Evolutionary conservation across 1,284 basidiomycete species (phyloP), one percentile per base, ranked within the genome.

Genomic region (Trichosporon ovoides): DNA sequence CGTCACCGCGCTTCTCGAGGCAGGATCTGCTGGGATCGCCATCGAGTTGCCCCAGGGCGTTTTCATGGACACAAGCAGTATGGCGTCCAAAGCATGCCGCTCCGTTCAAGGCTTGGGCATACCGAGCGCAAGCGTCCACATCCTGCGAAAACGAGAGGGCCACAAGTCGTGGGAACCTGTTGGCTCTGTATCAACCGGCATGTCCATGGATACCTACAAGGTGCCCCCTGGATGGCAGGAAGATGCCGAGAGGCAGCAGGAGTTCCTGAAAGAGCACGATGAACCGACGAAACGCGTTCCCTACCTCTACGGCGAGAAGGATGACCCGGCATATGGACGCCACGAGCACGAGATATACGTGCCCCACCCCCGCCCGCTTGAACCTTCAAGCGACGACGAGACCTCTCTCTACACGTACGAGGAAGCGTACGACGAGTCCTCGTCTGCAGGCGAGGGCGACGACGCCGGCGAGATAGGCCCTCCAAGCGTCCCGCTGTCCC

Each of bases 211-310:
- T 66, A 78, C 86, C 2, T 92, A 90, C 71, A 80, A 80, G 38
- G 81, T 85, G 3, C 85, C 87, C 3, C 65, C 72, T 28, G 84
- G 83, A 0, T 88, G 85, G 84, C 76, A 77, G 59, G 75, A 80
- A 33, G 73, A 77, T 33, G 83, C 83, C 1, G 66, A 73, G 35
- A 71, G 70, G 5, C 92, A 95, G 72, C 77, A 81, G 12, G 76
- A 80, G 10, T 95, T 90, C 70, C 70, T 95, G 18, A 75, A 77
- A n/a, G 78, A 80, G 46, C 87, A 95, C 73, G 92, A 95, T 71
- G 69, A 65, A 18, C 70, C 79, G 16, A 91, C 89, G 2, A 81
- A 81, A 20, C 82, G 92, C 60, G 84, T 85, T 3, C 79, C 79
- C 64, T 80, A 79, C 60, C 78, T 91, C 67, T 83, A 88, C 52